Base-by-base conservation (phyloP, 768 basidiomycete genomes). In the Xanthoconium stramineum region DNA sequence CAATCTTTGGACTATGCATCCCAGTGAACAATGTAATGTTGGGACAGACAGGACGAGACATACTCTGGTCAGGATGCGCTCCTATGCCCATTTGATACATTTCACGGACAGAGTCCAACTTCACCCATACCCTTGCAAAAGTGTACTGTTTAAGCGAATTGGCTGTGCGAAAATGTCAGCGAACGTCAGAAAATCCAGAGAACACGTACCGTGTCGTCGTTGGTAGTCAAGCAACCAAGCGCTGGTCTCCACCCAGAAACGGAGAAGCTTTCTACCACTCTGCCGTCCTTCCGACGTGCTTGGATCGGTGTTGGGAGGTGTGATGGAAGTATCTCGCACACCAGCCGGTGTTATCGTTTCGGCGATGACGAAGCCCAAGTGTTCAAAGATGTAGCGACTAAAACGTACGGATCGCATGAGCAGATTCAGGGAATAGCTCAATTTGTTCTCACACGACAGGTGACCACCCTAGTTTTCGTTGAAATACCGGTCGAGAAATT, bases 41-140 rank as follows among this genome's bases (percentile, higher is more conserved):
- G 10, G 42, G 37, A 12, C 6, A 4, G 15, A 49, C 20, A 13
- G 32, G 42, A 54, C 2, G 28, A 28, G 35, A 61, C 83, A 60
- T 63, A 91, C 90, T 85, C 69, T 92, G 90, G 56, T 85, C 83
- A 30, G 84, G 82, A 71, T 91, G 88, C 7, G 89, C 86, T 17
- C 90, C 90, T 48, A 92, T 80, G 0, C 79, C 86, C 44, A 68
- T 76, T 67, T 89, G 88, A 69, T 85, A 86, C 78, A 84, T 82
- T 62, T 90, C 88, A 37, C 88, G 76, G 7, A 77, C 85, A 59
- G 75, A 78, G 33, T 86, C 80, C 36, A 83, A 71, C 55, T 79
- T 80, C 15, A 86, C 78, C 70, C 78, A 78, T 3, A 78, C 58
- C 52, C 68, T 75, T 47, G 75, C 73, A 24, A 72, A 69, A 36